Percentiles rank a stretch among this genome's conserved stretches.
Conservation (phyloP, 768 basidiomycete genomes). For the Leccinum incarnatum region DNA sequence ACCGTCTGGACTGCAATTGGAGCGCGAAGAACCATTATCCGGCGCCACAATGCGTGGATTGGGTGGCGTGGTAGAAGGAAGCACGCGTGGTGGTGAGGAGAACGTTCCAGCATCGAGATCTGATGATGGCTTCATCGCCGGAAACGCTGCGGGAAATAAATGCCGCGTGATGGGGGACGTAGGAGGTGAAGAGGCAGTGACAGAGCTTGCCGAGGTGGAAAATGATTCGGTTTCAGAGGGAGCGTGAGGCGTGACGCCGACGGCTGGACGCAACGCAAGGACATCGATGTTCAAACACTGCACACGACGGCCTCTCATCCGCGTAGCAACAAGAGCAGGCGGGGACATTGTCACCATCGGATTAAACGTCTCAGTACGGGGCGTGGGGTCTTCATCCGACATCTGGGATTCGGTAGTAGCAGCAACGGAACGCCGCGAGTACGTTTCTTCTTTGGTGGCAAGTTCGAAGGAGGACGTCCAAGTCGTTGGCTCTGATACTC, state of each 20-base stretch:
- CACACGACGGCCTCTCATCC: slow-evolving; percentile 2
- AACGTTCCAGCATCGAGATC: neutral
- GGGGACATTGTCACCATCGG: neutral
- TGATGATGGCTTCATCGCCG: neutral
- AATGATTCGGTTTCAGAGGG: slow-evolving; percentile 23
- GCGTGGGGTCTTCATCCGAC: slow-evolving; percentile 27
- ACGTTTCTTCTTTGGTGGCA: neutral
- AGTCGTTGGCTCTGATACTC: neutral
- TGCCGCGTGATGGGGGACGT: slow-evolving; percentile 3
- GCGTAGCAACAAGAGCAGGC: neutral
- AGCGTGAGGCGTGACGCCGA: slow-evolving; percentile 19
- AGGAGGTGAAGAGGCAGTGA: slow-evolving; percentile 1
- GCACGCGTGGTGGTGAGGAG: neutral
- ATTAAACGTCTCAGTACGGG: slow-evolving; percentile 21
- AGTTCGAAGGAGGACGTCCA: neutral
- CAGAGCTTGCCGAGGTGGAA: slow-evolving; percentile 2
- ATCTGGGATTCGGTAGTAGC: slow-evolving; percentile 2
- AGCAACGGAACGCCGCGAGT: slow-evolving; percentile 1
- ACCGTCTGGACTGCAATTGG: neutral
- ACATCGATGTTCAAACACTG: slow-evolving; percentile 4
- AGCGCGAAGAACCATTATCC: neutral
- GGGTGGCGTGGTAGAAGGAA: slow-evolving; percentile 3
- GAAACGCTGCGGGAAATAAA: neutral
- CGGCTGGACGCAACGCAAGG: slow-evolving; percentile 16
- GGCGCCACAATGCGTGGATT: slow-evolving; percentile 7